These are phyloP conservation scores for Adansonia rubrostipa DNA, from an alignment of 441 rosid species.

Conservation along the genomic window DNA sequence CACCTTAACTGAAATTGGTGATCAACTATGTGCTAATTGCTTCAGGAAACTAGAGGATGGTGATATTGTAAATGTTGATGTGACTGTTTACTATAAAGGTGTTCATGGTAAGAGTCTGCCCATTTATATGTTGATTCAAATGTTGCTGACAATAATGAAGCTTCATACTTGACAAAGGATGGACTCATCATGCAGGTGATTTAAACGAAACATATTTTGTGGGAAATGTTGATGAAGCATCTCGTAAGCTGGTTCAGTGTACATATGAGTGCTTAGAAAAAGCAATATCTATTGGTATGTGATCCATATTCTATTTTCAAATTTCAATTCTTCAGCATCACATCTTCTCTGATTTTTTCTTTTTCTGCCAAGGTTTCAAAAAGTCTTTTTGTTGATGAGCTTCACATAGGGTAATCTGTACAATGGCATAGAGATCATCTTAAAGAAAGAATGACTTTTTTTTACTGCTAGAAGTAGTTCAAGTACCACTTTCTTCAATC, in stretches of 20 bases:
- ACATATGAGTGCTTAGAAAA: constrained; percentile 93
- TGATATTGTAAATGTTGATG: constrained; percentile 87
- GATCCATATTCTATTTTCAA: neutral
- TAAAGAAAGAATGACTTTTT: neutral
- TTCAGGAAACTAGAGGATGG: constrained; percentile 90
- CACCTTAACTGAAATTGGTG: neutral
- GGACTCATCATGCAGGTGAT: constrained; percentile 60
- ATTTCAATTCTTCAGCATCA: neutral
- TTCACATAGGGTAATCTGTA: neutral
- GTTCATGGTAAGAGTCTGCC: constrained; percentile 73
- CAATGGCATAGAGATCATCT: neutral
- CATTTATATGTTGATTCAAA: neutral
- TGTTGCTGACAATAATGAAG: neutral
- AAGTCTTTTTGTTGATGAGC: neutral
- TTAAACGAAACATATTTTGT: constrained; percentile 93
- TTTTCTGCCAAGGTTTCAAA: neutral
- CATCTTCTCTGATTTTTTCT: neutral
- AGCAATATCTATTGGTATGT: constrained; percentile 84
- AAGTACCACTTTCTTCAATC: neutral
- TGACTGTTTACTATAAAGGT: constrained; percentile 84
- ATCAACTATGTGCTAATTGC: constrained; percentile 27
- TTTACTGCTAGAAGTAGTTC: neutral
- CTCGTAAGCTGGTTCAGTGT: constrained; percentile 76
- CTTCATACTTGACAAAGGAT: constrained; percentile 22
- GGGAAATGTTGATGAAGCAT: constrained; percentile 91